Percentiles rank a stretch among this genome's conserved stretches.
These are phyloP conservation scores for Hortaea sp. DNA, from an alignment of 2,329 filamentous ascomycete genomes.

Conservation along the genomic window DNA sequence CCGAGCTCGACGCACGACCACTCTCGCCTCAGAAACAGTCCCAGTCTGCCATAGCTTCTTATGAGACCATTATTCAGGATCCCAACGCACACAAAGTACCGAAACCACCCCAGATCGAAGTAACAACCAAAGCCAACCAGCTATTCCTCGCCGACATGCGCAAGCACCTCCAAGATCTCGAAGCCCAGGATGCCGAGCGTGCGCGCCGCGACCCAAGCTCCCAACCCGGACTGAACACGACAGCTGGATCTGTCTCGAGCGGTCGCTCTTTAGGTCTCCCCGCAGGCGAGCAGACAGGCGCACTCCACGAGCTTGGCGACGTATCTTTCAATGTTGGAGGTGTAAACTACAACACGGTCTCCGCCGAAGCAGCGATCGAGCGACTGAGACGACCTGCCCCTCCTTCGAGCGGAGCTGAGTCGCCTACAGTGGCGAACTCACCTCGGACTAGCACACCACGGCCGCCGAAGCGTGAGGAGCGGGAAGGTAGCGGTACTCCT, in stretches of 20 bases:
- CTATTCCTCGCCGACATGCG: slow-evolving; percentile 26
- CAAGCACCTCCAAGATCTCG: slow-evolving; percentile 62
- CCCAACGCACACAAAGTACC: slow-evolving; percentile 20
- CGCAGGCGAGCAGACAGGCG: slow-evolving; percentile 28
- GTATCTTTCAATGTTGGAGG: slow-evolving; percentile 83
- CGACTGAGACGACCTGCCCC: slow-evolving; percentile 17
- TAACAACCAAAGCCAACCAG: slow-evolving; percentile 25
- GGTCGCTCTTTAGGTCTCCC: slow-evolving; percentile 13
- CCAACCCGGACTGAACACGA: neutral
- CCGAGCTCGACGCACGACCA: slow-evolving; percentile 6
- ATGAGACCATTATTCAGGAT: slow-evolving; percentile 21
- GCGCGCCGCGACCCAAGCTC: slow-evolving; percentile 18
- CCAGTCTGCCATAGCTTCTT: slow-evolving; percentile 19
- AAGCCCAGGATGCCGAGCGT: slow-evolving; percentile 52
- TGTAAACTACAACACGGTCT: slow-evolving; percentile 51
- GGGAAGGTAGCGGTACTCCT: slow-evolving; percentile 4
- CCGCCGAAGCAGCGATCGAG: slow-evolving; percentile 24
- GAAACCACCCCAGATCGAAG: slow-evolving; percentile 22
- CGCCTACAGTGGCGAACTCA: neutral
- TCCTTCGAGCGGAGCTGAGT: neutral
- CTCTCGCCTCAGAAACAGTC: slow-evolving; percentile 40
- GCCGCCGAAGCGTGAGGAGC: slow-evolving; percentile 12
- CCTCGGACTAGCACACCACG: slow-evolving; percentile 10
- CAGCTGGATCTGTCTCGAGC: slow-evolving; percentile 1
- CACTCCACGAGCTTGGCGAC: slow-evolving; percentile 23